Base-by-base conservation (phyloP, 2,329 filamentous ascomycete species). In the Penicillium sp. region DNA sequence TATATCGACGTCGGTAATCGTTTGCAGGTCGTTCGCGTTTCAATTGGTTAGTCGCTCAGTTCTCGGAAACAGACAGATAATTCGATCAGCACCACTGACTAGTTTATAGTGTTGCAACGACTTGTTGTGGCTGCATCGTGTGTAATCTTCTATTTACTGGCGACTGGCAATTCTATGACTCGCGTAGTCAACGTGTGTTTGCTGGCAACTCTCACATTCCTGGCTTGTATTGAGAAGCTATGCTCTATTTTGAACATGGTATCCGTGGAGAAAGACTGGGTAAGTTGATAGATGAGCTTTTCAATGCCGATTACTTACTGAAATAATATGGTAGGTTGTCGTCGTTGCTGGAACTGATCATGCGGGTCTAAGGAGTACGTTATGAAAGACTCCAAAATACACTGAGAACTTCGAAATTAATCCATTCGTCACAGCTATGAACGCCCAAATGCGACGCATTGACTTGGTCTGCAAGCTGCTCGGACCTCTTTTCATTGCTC, bases 261-360 rank as follows among this genome's bases (percentile, higher is more conserved):
- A 0, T 81, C 89, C 0, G 82, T 92, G 0, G 89, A 91, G 73
- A 81, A 86, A 68, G 89, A 92, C 68, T 91, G 89, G 89, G 73
- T 77, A 59, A 40, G 68, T 89, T 0, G 24, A 26, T 35, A 12
- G 13, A 33, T 6, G 9, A 33, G 3, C 13, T 26, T 5, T 1
- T 12, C 4, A 28, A 28, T n/a, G 1, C 35, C 2, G 8, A 19
- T 28, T 3, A 12, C 12, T 30, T 35, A 44, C 54, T 57, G 30
- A 49, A 12, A 17, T 37, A 8, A n/a, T 49, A 17, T 38, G 10
- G 26, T n/a, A 66, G 64, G 58, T 62, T 44, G 61, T 66, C 4
- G 61, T 64, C 6, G 49, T 64, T 45, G 62, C 61, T 4, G 59
- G 55, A 35, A 44, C 56, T n/a, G 42, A 59, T 24, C 15, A 40